These are phyloP conservation scores for Aspergillus sclerotialis DNA, from an alignment of 2,329 filamentous ascomycete genomes.

Conservation along the genomic window DNA sequence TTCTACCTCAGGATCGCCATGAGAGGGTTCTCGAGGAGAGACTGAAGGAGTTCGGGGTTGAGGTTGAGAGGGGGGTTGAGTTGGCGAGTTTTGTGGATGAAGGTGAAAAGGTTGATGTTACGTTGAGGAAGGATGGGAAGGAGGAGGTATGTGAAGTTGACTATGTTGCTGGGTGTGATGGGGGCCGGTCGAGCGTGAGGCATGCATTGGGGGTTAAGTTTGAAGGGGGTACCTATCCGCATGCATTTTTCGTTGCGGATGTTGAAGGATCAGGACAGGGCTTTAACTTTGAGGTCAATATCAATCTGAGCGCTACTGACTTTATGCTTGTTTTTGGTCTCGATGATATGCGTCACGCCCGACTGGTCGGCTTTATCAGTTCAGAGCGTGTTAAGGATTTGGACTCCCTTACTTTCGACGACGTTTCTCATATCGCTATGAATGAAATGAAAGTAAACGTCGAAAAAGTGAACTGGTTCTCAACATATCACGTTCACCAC, in stretches of 20 bases:
- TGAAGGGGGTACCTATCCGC: constrained; percentile 37
- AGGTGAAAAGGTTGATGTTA: constrained; percentile 15
- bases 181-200: constrained; percentile 45
- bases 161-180: constrained; percentile 49
- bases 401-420: constrained; percentile 22
- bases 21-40: constrained; percentile 21
- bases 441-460: constrained; percentile 16
- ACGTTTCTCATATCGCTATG: constrained; percentile 18
- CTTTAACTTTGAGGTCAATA: constrained; percentile 25
- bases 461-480: constrained; percentile 32
- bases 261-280: constrained; percentile 24
- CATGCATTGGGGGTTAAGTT: constrained; percentile 33
- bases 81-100: constrained; percentile 19
- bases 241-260: constrained; percentile 42
- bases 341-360: constrained; percentile 13
- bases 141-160: constrained; percentile 23
- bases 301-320: constrained; percentile 26
- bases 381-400: constrained; percentile 10
- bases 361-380: constrained; percentile 20
- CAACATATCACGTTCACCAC: constrained; percentile 42
- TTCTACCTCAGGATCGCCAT: constrained; percentile 21
- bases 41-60: constrained; percentile 18
- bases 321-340: constrained; percentile 31
- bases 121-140: constrained; percentile 9
- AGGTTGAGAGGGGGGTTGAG: constrained; percentile 20